These are phyloP conservation scores for Pseudomassariella vexata DNA, from an alignment of 2,329 filamentous ascomycete genomes.

Conservation along the genomic window DNA sequence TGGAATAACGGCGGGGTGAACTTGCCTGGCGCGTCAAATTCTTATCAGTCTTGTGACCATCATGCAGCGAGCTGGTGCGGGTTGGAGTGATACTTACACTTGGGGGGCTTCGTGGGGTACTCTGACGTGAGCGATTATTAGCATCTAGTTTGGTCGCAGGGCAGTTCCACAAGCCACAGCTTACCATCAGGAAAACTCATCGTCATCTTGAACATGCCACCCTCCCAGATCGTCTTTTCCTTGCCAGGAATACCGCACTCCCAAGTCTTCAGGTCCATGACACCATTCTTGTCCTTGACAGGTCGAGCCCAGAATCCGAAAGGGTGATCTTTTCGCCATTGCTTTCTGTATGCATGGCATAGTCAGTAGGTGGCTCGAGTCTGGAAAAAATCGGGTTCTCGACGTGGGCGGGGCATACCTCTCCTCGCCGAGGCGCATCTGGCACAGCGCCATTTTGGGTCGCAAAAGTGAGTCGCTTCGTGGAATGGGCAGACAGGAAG, in stretches of 20 bases:
- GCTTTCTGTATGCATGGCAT: constrained; percentile 58
- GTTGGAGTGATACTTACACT: constrained; percentile 62
- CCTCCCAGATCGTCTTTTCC: constrained; percentile 95
- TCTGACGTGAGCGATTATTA: constrained; percentile 46
- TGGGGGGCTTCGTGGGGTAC: constrained; percentile 97
- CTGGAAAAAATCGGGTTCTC: not conserved
- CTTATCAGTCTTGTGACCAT: not conserved
- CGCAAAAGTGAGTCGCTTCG: no score
- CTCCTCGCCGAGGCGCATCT: constrained; percentile 84
- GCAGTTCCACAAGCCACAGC: constrained; percentile 20
- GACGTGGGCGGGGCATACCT: constrained; percentile 49
- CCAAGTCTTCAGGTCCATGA: constrained; percentile 91
- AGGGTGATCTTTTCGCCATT: constrained; percentile 94
- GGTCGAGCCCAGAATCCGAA: constrained; percentile 97
- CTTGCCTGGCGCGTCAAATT: constrained; percentile 60
- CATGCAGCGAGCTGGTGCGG: not conserved
- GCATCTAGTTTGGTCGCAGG: constrained; percentile 11
- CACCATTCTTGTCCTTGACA: constrained; percentile 68
- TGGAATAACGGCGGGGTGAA: constrained; percentile 95
- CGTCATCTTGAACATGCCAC: constrained; percentile 92
- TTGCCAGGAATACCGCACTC: constrained; percentile 96
- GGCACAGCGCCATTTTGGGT: constrained; percentile 92
- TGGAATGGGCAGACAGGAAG: no score
- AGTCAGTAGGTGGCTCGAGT: constrained; percentile 5
- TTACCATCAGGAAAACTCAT: constrained; percentile 89